Evolutionary conservation across 2,329 filamentous ascomycete genomes (phyloP), one percentile per base, ranked within the genome.

Genomic region (Pseudophaeomoniella oleicola): DNA sequence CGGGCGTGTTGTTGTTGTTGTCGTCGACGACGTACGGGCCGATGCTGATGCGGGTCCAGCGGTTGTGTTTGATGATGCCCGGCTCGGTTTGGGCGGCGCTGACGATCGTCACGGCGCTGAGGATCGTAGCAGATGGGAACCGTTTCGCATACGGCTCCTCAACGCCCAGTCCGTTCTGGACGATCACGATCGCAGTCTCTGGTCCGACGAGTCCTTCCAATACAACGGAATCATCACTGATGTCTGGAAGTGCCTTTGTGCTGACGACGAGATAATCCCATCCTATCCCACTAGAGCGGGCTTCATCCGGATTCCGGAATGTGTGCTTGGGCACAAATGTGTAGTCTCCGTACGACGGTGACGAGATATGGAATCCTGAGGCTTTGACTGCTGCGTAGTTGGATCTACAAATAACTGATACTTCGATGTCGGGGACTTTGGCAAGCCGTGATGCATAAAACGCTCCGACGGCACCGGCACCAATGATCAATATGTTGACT

Each of bases 81-180:
- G 69, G 73, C 2, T 59, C 57, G 4, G 67, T 69, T 55, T 83
- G 79, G 44, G 77, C 78, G 12, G 75, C 78, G 44, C 72, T 78
- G 19, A 79, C 67, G 41, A 82, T 67, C 2, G 79, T 83, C 18
- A 83, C 78, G 16, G 73, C 78, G 46, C 71, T 79, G 40, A 82
- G 57, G 33, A 84, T 72, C 2, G 71, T 65, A 2, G 67, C 70
- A 2, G 50, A 32, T 0, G 77, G 73, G 46, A 82, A 83, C 4
- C 77, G 67, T 36, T 60, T 58, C 18, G 66, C 58, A 55, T 81
- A 82, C 4, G 77, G 75, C 10, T 67, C 68, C 52, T 82, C 78
- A 13, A 81, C 75, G n/a, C 76, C 77, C 13, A 81, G 63, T 15
- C 78, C 78, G 50, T 81, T 81, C 54, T 81, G 78, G 43, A 81